Percentiles rank a stretch among this genome's conserved stretches.
These are phyloP conservation scores for Lentinus polychrous DNA, from an alignment of 1,284 basidiomycete species.

Conservation along the genomic window DNA sequence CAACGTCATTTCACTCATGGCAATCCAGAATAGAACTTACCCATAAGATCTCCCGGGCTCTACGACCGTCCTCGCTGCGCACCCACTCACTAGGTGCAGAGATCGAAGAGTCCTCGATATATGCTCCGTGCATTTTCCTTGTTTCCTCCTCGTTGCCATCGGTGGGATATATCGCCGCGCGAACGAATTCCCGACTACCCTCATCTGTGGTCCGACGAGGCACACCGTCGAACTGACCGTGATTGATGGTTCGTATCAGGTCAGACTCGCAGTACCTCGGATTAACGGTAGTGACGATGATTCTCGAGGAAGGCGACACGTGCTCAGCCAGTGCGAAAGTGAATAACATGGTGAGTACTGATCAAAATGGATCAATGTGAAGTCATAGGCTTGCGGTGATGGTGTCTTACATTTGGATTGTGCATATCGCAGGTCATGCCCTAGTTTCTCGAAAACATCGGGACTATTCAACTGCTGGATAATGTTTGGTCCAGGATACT, in stretches of 20 bases:
- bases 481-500: constrained; percentile 15
- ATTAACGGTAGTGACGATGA: constrained; percentile 32
- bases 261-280: constrained; percentile 44
- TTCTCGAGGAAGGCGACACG: constrained; percentile 19
- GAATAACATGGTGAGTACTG: constrained; percentile 40
- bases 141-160: constrained; percentile 11
- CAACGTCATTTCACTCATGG: not conserved
- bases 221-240: not conserved
- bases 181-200: constrained; percentile 36
- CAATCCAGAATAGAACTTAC: constrained; percentile 20
- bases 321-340: constrained; percentile 31
- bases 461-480: constrained; percentile 25
- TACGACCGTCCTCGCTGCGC: constrained; percentile 33
- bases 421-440: constrained; percentile 22
- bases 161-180: constrained; percentile 28
- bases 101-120: constrained; percentile 21
- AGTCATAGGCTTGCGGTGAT: constrained; percentile 14
- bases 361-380: constrained; percentile 26
- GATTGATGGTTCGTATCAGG: constrained; percentile 24
- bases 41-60: constrained; percentile 35
- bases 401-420: constrained; percentile 27
- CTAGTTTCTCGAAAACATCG: constrained; percentile 19
- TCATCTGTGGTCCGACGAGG: constrained; percentile 29
- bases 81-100: constrained; percentile 39
- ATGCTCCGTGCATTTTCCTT: constrained; percentile 32